Base-by-base conservation (phyloP, 208 protist genomes). In the Wallacemonas sp. region DNA sequence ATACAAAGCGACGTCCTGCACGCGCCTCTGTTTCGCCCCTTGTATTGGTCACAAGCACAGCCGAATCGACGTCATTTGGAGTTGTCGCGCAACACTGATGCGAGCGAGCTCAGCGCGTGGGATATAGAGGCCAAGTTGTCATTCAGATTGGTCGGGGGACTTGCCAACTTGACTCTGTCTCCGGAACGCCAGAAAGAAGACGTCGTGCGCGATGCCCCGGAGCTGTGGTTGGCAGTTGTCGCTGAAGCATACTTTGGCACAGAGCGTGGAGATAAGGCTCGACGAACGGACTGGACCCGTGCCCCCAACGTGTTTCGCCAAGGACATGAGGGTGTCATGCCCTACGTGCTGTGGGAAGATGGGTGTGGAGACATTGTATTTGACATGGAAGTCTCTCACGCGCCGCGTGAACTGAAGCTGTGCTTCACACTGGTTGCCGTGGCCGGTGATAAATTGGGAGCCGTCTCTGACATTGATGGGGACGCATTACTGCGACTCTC, bases 331-430 rank as follows among this genome's bases (percentile, higher is more conserved):
- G 62, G 55, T 9, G 11, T 24, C 3, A 49, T 49, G 27, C 62
- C 62, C 30, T 31, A 54, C 47, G 62, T 71, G 55, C 51, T 28
- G 61, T 81, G 79, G 69, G 58, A 58, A 17, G 55, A 71, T 5
- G 54, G 54, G 9, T 72, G 51, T 26, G 55, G 33, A 21, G 54
- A 68, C 30, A 56, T 70, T 27, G 41, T 38, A 3, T 77, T 82
- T 68, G 71, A 73, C 62, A 56, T 77, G 2, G 36, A 59, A 49
- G 19, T 86, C 2, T 85, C 67, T 11, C 53, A 86, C 60, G 39
- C 58, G 0, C 87, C 82, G 24, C 55, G 81, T n/a, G 87, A 89
- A 53, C 11, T 82, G 1, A 90, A 80, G 56, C 33, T 93, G 17
- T 91, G 84, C 44, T 79, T 93, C 49, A 75, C 76, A 12, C 65